Base-by-base conservation (phyloP, 2,329 filamentous ascomycete species). In the Leptographium galeiforme region DNA sequence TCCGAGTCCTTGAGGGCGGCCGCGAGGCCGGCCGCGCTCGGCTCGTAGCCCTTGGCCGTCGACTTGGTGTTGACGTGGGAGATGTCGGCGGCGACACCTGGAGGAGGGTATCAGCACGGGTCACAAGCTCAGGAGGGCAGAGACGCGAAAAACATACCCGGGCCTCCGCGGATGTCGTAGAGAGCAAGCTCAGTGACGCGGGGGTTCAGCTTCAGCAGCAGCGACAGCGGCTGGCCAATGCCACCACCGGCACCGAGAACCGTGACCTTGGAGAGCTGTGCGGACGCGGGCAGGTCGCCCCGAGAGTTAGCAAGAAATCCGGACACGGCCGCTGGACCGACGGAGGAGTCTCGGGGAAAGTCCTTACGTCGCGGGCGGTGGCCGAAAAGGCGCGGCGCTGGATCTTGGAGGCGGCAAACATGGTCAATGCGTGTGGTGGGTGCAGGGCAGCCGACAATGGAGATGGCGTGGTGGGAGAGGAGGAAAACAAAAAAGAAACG, bases 11-110 rank as follows among this genome's bases (percentile, higher is more conserved):
- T 86, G 70, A 98, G 82, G 66, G 84, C 85, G 60, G 78, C 79
- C 64, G 80, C 79, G 59, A 97, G 85, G 66, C 88, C 88, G 56
- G 78, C 76, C 58, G 85, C 76, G 60, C 79, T 85, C 61, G 89
- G 80, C 62, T 89, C 84, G 73, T 91, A 95, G 69, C 93, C 93
- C 66, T 79, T 90, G 72, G 97, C 91, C 64, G 73, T 84, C 77
- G 87, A 91, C 84, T 95, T 94, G 75, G 91, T 96, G 85, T 97
- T 97, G 82, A 98, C 89, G 80, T 98, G 93, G 68, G 87, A 87
- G 55, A 98, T 83, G 74, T 98, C 93, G 70, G 93, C 93, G 64
- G 91, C 93, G 72, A 98, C 93, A 85, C 91, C 91, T 93, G 63
- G 8, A 18, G 8, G 19, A 6, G 19, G 41, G 39, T 1, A 40